Evolutionary conservation across 768 basidiomycete genomes (phyloP).

Genomic region (Boletus coccyginus): DNA sequence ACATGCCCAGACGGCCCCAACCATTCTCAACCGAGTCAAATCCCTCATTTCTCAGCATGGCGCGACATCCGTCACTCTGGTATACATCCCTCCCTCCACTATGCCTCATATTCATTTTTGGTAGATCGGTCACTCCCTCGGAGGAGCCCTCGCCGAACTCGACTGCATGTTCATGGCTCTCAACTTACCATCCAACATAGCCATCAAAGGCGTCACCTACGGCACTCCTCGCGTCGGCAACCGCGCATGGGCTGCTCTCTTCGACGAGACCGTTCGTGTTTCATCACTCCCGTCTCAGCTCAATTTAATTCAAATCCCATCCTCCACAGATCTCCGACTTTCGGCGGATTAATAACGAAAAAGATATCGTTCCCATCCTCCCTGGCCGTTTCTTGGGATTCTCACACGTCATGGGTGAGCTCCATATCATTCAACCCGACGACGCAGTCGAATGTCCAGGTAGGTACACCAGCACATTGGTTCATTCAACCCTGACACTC

Average conservation of each 20-base stretch:
- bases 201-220: slow-evolving; percentile 32
- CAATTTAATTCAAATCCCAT: too few species aligned
- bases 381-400: slow-evolving; percentile 52
- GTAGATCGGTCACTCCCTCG: slow-evolving; percentile 49
- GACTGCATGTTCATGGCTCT: slow-evolving; percentile 47
- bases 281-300: not conserved
- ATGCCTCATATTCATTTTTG: not conserved
- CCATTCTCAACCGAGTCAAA: slow-evolving; percentile 45
- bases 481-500: not conserved
- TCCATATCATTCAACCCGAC: slow-evolving; percentile 40
- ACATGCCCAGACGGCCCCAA: slow-evolving; percentile 45
- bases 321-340: slow-evolving; percentile 21
- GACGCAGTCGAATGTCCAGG: slow-evolving; percentile 44
- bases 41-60: slow-evolving; percentile 36
- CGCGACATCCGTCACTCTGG: slow-evolving; percentile 41
- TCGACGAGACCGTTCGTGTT: slow-evolving; percentile 23
- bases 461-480: slow-evolving; percentile 3
- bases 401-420: slow-evolving; percentile 37
- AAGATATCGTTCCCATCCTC: slow-evolving; percentile 54
- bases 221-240: slow-evolving; percentile 32
- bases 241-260: slow-evolving; percentile 25
- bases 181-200: slow-evolving; percentile 41
- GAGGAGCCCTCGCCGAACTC: slow-evolving; percentile 52
- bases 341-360: slow-evolving; percentile 29
- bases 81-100: slow-evolving; percentile 17